Base-by-base conservation (phyloP, 352 stramenopile genomes). In the Globisporangium orthogonon region DNA sequence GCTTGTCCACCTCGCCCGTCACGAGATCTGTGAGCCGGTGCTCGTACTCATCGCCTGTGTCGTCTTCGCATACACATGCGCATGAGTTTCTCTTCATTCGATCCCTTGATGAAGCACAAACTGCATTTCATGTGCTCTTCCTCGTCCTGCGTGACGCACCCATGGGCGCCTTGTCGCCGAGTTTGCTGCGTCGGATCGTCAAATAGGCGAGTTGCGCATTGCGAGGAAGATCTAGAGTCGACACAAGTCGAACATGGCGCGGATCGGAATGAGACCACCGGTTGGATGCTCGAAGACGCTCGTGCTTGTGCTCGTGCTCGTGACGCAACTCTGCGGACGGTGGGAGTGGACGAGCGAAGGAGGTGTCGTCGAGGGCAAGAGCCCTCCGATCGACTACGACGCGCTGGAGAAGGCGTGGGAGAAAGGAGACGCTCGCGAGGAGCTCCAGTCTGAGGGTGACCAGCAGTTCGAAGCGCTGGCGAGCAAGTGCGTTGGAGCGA, bases 321-420 rank as follows among this genome's bases (percentile, higher is more conserved):
- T 39, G 2, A 11, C 35, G 35, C 41, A 28, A 17, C 41, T 47
- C 15, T 47, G 14, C 10, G 4, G 23, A 23, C 23, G 23, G 23
- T 23, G 23, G 23, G 23, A 23, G 23, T 23, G 23, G 23, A 23
- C 23, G 23, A 23, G 23, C 23, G 23, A 23, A 23, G 23, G 23
- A 23, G 23, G 23, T 23, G 23, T 28, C 50, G 33, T 11, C 31
- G 50, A 6, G 7, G 9, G 10, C 3, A 62, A 51, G 41, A 46
- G 49, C 23, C 41, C 41, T 43, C 45, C 51, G 37, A 86, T 91
- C 53, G 79, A 91, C 56, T 89, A 76, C 48, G 73, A 86, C 4
- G 72, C 75, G 11, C 68, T 91, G 13, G 82, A 89, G 50, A 78
- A 74, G 46, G 63, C 75, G 41, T 91, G 82, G 82, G 77, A 85